Conservation (phyloP, 176 grass and related monocot genomes). For the Cenchrus fungigraminus region DNA sequence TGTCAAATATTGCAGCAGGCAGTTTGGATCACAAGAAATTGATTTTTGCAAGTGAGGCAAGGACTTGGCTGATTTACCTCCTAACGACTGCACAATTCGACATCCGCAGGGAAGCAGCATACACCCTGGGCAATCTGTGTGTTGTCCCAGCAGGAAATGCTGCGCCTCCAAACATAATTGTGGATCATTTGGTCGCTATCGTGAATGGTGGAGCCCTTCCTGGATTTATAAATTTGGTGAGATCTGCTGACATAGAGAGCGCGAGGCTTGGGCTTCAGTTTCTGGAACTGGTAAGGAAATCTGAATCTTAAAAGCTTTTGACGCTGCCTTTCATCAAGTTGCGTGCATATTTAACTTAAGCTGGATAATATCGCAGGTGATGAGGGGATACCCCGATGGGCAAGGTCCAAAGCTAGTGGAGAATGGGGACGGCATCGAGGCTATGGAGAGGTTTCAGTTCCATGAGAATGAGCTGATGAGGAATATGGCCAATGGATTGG, state of each 20-base stretch:
- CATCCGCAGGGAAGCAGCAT: slow-evolving; percentile 89
- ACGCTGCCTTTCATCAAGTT: background rate
- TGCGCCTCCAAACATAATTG: slow-evolving; percentile 61
- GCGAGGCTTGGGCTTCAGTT: slow-evolving; percentile 93
- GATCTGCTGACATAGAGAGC: slow-evolving; percentile 82
- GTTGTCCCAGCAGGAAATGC: slow-evolving; percentile 60
- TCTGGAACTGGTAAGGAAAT: slow-evolving; percentile 73
- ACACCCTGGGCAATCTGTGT: slow-evolving; percentile 85
- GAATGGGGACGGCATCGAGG: slow-evolving; percentile 80
- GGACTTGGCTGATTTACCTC: slow-evolving; percentile 62
- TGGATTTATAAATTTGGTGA: slow-evolving; percentile 82
- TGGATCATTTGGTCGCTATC: slow-evolving; percentile 61
- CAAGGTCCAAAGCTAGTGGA: slow-evolving; percentile 88
- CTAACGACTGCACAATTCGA: slow-evolving; percentile 74
- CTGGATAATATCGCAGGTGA: slow-evolving; percentile 56
- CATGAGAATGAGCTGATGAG: slow-evolving; percentile 93
- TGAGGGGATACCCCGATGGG: slow-evolving; percentile 82
- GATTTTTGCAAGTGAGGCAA: slow-evolving; percentile 74
- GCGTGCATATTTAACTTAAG: background rate
- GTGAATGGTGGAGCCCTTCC: slow-evolving; percentile 74
- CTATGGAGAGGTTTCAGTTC: slow-evolving; percentile 98
- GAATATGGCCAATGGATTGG: slow-evolving; percentile 87
- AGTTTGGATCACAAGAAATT: slow-evolving; percentile 82
- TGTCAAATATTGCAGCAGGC: slow-evolving; percentile 91
- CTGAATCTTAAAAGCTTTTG: background rate